These are phyloP conservation scores for Rheum nobile DNA, from an alignment of 148 eudicot species.

Conservation along the genomic window DNA sequence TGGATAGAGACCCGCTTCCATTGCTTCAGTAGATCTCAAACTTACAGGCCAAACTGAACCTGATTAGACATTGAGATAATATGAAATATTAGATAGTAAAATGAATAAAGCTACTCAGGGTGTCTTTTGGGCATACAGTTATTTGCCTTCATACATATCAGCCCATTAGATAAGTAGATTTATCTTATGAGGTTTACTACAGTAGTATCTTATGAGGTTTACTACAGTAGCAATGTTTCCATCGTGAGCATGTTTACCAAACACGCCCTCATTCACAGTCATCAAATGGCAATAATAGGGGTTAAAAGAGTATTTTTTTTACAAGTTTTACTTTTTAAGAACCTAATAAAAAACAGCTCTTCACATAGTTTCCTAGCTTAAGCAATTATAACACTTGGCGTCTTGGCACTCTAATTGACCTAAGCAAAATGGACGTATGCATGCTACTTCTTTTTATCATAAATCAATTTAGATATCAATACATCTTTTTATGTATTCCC, in stretches of 20 bases:
- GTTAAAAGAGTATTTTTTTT: not conserved
- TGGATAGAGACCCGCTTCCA: slow-evolving; percentile 72
- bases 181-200: no score
- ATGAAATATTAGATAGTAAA: not conserved
- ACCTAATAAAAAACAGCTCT: not conserved
- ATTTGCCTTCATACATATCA: not conserved
- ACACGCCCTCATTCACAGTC: not conserved
- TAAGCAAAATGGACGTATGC: not conserved
- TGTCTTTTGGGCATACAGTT: not conserved
- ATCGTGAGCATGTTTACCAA: not conserved
- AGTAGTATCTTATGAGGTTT: no score
- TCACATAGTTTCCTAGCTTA: not conserved
- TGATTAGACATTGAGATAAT: slow-evolving; percentile 13
- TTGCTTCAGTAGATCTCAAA: slow-evolving; percentile 47
- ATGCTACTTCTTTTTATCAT: not conserved
- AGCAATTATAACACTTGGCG: not conserved
- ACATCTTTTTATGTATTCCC: not conserved
- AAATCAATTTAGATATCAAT: not conserved
- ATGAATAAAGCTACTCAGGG: not conserved
- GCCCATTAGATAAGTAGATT: not conserved
- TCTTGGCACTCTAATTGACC: not conserved
- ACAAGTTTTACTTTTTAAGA: not conserved
- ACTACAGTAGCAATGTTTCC: not conserved
- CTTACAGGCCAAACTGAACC: slow-evolving; percentile 72
- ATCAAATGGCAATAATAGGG: not conserved